phyloP scores from a whole-genome alignment of 192 early-diverging fungal genomes.

The Coemansia sp. region DNA sequence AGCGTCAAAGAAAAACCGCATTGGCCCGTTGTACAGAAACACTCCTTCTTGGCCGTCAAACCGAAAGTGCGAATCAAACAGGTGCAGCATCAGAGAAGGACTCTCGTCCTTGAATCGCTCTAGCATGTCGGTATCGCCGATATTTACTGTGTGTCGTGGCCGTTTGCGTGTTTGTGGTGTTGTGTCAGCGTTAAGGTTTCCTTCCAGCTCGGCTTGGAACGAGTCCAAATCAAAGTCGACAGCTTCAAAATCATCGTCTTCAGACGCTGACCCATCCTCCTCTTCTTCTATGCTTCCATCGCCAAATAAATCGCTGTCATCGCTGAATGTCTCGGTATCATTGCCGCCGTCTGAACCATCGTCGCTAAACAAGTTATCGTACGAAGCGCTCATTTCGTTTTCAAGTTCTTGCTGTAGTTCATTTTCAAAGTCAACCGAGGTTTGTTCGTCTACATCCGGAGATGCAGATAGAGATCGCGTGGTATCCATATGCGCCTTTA shows the following conservation, averaged over 20 bases:
- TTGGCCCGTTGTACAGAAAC: slow-evolving; percentile 52
- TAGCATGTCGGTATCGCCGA: slow-evolving; percentile 36
- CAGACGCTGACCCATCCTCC: slow-evolving; percentile 46
- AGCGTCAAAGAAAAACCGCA: slow-evolving; percentile 55
- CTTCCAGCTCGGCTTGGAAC: slow-evolving; percentile 26
- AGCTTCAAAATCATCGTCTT: slow-evolving; percentile 52
- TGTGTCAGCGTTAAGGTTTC: slow-evolving; percentile 9
- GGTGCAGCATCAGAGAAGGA: slow-evolving; percentile 63
- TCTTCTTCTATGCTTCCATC: slow-evolving; percentile 16
- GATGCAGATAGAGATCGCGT: slow-evolving; percentile 31
- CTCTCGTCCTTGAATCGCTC: slow-evolving; percentile 52
- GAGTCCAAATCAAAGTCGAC: slow-evolving; percentile 37
- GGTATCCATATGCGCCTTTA: slow-evolving; percentile 34
- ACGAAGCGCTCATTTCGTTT: slow-evolving; percentile 51
- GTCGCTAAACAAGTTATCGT: slow-evolving; percentile 44
- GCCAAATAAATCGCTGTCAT: slow-evolving; percentile 39
- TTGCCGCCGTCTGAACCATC: neutral
- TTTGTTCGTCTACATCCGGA: slow-evolving; percentile 29
- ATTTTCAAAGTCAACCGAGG: slow-evolving; percentile 42
- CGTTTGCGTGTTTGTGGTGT: slow-evolving; percentile 14
- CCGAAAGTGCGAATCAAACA: slow-evolving; percentile 72
- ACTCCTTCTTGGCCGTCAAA: slow-evolving; percentile 62
- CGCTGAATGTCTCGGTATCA: slow-evolving; percentile 1
- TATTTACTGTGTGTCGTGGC: slow-evolving; percentile 13
- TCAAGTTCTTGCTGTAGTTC: slow-evolving; percentile 53